Evolutionary conservation across 2,329 filamentous ascomycete genomes (phyloP).

Genomic region (Aureobasidium sp.): DNA sequence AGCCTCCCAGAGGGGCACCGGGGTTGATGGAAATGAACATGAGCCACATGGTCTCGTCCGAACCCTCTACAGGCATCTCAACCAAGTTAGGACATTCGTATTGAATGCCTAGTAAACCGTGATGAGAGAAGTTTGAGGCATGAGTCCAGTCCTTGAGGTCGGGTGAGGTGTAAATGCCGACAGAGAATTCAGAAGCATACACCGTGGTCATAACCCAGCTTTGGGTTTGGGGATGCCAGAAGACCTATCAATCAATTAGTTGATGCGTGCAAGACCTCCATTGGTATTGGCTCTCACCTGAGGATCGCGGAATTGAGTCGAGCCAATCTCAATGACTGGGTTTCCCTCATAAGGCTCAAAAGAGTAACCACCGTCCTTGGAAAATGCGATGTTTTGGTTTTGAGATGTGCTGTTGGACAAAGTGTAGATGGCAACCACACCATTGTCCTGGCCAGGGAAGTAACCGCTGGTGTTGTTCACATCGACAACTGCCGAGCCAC

Average conservation of each 20-base stretch:
- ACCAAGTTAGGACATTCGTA: constrained; percentile 59
- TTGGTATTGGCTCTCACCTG: constrained; percentile 28
- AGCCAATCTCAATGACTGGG: constrained; percentile 49
- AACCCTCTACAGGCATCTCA: constrained; percentile 41
- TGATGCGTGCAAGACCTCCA: background rate
- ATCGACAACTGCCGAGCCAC: constrained; percentile 51
- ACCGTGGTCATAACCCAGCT: constrained; percentile 52
- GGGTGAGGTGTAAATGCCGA: constrained; percentile 53
- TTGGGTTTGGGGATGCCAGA: constrained; percentile 43
- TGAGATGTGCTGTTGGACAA: constrained; percentile 37
- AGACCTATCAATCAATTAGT: constrained; percentile 30
- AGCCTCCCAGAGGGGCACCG: constrained; percentile 48
- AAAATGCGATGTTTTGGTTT: constrained; percentile 54
- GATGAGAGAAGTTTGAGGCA: constrained; percentile 48
- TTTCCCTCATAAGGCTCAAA: constrained; percentile 53
- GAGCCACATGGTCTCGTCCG: constrained; percentile 34
- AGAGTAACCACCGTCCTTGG: constrained; percentile 51
- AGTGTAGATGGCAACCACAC: constrained; percentile 54
- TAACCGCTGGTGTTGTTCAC: constrained; percentile 57
- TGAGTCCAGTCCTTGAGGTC: constrained; percentile 51
- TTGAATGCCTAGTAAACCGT: constrained; percentile 45
- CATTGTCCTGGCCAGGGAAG: constrained; percentile 51
- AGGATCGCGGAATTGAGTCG: constrained; percentile 54
- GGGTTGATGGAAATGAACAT: constrained; percentile 49
- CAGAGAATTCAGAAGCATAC: constrained; percentile 44